phyloP scores from a whole-genome alignment of 768 basidiomycete species.

The Lentinus brumalis region DNA sequence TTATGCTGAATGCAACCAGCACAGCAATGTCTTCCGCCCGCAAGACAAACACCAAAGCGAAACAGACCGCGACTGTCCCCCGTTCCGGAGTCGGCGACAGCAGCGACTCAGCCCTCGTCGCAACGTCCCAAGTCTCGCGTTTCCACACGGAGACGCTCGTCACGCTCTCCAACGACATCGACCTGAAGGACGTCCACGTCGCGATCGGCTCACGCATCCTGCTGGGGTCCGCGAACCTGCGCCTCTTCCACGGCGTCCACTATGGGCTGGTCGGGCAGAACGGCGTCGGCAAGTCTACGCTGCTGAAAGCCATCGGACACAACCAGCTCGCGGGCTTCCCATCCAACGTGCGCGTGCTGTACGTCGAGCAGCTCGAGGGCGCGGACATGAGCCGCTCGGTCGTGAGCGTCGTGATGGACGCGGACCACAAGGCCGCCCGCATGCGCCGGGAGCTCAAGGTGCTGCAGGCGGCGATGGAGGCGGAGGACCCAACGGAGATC shows the following conservation, averaged over 20 bases:
- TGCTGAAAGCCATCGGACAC: constrained; percentile 46
- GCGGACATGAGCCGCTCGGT: constrained; percentile 15
- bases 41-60: background rate
- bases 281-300: constrained; percentile 92
- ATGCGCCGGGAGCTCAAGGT: constrained; percentile 14
- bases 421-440: constrained; percentile 12
- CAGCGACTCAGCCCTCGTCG: background rate
- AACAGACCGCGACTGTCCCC: background rate
- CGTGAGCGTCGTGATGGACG: constrained; percentile 16
- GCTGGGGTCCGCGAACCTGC: constrained; percentile 16
- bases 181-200: constrained; percentile 18
- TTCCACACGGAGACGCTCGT: constrained; percentile 20
- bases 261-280: constrained; percentile 80
- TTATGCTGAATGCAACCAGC: background rate
- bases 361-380: constrained; percentile 86
- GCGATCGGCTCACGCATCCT: constrained; percentile 12
- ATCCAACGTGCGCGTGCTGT: constrained; percentile 88
- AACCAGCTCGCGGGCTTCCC: constrained; percentile 88
- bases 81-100: background rate
- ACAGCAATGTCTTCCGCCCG: background rate
- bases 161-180: constrained; percentile 20
- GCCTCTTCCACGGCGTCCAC: constrained; percentile 19
- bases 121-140: constrained; percentile 19
- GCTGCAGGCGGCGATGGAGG: constrained; percentile 15
- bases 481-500: constrained; percentile 85